Conservation (phyloP, 495 filamentous ascomycete genomes). For the Penicillium flavigenum region DNA sequence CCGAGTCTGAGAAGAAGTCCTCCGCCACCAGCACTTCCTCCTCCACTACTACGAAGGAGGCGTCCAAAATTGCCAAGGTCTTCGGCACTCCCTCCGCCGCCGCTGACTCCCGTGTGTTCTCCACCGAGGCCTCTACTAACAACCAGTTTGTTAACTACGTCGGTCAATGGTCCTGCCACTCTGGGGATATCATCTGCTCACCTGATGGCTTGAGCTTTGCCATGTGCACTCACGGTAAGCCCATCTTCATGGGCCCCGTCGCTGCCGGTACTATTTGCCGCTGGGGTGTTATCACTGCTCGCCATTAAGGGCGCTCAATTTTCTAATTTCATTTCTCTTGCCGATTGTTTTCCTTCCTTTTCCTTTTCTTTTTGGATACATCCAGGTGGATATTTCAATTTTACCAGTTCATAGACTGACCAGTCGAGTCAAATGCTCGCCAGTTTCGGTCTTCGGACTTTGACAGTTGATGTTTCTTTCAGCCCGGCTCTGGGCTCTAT, state of each 20-base stretch:
- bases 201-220: constrained; percentile 40
- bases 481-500: not conserved
- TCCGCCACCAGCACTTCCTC: constrained; percentile 4
- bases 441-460: not conserved
- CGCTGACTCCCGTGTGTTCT: constrained; percentile 14
- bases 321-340: not conserved
- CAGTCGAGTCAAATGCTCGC: not conserved
- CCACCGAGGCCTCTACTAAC: constrained; percentile 20
- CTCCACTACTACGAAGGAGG: constrained; percentile 4
- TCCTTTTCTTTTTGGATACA: not conserved
- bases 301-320: constrained; percentile 2
- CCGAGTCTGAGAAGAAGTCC: not conserved
- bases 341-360: constrained; percentile 2
- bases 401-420: not conserved
- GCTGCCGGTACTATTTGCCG: constrained; percentile 42
- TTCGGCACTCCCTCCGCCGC: constrained; percentile 16
- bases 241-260: constrained; percentile 43
- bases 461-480: not conserved
- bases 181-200: constrained; percentile 39
- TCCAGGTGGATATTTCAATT: not conserved
- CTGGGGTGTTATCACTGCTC: constrained; percentile 31
- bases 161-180: constrained; percentile 21
- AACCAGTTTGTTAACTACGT: constrained; percentile 22
- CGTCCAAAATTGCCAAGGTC: constrained; percentile 22
- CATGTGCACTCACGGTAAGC: constrained; percentile 34